Percentiles rank a stretch among this genome's conserved stretches.
These are phyloP conservation scores for Isochrysis galbana DNA, from an alignment of 78 protist species.

Conservation along the genomic window DNA sequence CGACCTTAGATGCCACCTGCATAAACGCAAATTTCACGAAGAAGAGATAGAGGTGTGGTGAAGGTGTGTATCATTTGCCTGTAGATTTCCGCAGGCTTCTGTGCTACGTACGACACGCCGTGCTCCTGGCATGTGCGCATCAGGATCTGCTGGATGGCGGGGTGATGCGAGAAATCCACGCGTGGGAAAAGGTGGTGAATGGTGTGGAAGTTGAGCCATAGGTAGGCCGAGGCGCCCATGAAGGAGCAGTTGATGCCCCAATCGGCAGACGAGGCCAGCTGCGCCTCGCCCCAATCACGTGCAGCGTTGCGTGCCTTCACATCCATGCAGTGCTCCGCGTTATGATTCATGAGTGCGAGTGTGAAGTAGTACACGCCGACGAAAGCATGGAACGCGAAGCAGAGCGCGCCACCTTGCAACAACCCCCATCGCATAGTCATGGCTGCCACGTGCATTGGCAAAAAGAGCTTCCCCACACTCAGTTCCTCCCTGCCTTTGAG, in stretches of 20 bases:
- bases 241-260: neutral
- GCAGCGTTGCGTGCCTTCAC: neutral
- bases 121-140: neutral
- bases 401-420: neutral
- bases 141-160: neutral
- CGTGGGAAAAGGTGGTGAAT: neutral
- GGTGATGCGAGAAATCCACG: neutral
- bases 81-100: neutral
- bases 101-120: neutral
- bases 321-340: neutral
- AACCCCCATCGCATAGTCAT: neutral
- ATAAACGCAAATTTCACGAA: neutral
- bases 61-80: neutral
- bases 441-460: neutral
- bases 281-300: conserved; percentile 20
- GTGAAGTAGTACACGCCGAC: neutral
- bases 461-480: neutral
- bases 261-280: neutral
- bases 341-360: neutral
- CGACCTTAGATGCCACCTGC: neutral
- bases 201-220: neutral
- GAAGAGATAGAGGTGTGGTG: neutral
- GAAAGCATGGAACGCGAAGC: neutral
- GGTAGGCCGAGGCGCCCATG: neutral
- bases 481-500: neutral